These are phyloP conservation scores for Allantophomopsis lycopodina DNA, from an alignment of 2,329 filamentous ascomycete species.

Conservation along the genomic window DNA sequence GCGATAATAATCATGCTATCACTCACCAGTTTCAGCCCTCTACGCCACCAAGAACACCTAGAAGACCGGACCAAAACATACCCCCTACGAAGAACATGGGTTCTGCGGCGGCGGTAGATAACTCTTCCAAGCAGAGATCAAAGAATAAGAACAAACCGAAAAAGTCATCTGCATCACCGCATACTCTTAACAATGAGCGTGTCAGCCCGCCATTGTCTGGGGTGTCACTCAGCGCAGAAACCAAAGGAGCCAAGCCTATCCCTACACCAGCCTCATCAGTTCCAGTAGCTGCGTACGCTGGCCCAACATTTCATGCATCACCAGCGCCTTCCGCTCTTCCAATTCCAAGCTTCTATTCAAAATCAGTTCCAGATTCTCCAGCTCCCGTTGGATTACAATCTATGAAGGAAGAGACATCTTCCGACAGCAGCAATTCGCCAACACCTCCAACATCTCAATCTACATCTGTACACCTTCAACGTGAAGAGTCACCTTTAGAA, in stretches of 20 bases:
- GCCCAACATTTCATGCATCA: slow-evolving; percentile 88
- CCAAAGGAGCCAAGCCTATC: slow-evolving; percentile 23
- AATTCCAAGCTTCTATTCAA: slow-evolving; percentile 78
- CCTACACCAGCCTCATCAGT: slow-evolving; percentile 24
- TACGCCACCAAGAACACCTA: slow-evolving; percentile 19
- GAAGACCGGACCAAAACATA: slow-evolving; percentile 5
- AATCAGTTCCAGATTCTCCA: slow-evolving; percentile 55
- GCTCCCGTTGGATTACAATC: slow-evolving; percentile 27
- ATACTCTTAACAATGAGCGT: slow-evolving; percentile 9
- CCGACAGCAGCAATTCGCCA: slow-evolving; percentile 21
- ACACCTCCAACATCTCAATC: slow-evolving; percentile 24
- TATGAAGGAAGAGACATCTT: slow-evolving; percentile 23
- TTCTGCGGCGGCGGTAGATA: slow-evolving; percentile 7
- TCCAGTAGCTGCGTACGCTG: slow-evolving; percentile 58
- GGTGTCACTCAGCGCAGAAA: slow-evolving; percentile 9
- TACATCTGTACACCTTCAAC: slow-evolving; percentile 36
- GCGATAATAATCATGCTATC: slow-evolving; percentile 18
- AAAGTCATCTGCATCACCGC: slow-evolving; percentile 16
- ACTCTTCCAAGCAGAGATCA: slow-evolving; percentile 16
- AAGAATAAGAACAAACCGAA: slow-evolving; percentile 17
- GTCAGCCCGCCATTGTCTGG: slow-evolving; percentile 13
- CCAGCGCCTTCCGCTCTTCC: slow-evolving; percentile 83
- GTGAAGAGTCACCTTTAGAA: slow-evolving; percentile 67
- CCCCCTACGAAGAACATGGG: background rate
- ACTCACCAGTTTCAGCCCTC: slow-evolving; percentile 13